Conservation (phyloP, 75 land plant species). For the Pinus albicaulis region DNA sequence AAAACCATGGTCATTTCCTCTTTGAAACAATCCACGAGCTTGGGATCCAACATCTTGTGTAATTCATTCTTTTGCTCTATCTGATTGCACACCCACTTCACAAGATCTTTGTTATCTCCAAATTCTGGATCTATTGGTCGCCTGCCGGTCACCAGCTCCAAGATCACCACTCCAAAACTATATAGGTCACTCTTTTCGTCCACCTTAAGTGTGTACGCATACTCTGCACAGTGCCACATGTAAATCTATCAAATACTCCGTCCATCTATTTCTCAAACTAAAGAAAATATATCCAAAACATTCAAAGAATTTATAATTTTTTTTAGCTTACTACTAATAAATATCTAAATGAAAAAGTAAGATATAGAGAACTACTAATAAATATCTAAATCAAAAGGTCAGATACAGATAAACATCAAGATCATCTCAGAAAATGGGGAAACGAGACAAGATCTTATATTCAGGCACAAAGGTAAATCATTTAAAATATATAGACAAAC, state of each 20-base stretch:
- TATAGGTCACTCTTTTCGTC: conserved; percentile 31
- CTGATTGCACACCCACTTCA: conserved; percentile 21
- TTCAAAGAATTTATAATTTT: too few relatives aligned
- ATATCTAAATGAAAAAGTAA: too few relatives aligned
- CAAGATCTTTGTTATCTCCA: conserved; percentile 21
- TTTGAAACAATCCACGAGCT: conserved; percentile 34
- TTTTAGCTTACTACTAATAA: too few relatives aligned
- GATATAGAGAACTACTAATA: too few relatives aligned
- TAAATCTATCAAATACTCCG: too few relatives aligned
- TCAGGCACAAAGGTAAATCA: not conserved
- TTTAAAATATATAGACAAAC: not conserved
- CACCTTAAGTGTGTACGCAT: conserved; percentile 41
- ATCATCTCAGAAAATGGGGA: not conserved
- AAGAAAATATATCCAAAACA: too few relatives aligned
- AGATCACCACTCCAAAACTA: conserved; percentile 35
- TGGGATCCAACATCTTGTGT: conserved; percentile 62
- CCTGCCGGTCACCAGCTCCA: conserved; percentile 38
- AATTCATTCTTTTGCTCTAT: conserved; percentile 39
- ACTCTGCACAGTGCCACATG: conserved; percentile 21
- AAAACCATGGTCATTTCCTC: conserved; percentile 66
- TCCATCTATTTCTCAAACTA: not conserved
- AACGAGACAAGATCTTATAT: not conserved
- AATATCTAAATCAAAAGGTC: too few relatives aligned
- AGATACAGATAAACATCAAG: not conserved
- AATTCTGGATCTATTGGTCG: conserved; percentile 21